Conservation (phyloP, 352 stramenopile genomes). For the Phytopythium mirpurense region DNA sequence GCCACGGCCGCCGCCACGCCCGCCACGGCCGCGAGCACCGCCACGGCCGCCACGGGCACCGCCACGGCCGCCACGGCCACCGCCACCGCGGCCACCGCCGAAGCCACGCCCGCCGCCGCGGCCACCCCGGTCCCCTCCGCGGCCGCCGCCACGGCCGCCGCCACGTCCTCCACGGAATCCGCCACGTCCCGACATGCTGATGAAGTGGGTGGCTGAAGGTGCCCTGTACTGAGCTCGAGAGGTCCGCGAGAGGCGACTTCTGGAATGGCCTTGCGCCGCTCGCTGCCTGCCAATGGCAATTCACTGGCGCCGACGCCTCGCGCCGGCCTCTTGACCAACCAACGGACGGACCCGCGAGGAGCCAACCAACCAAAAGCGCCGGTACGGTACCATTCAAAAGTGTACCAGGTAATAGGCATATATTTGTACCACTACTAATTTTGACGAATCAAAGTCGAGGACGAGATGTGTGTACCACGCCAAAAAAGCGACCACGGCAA, state of each 20-base stretch:
- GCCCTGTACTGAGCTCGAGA: conserved; percentile 1
- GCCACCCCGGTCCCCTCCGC: conserved; percentile 46
- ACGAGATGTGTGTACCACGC: not conserved
- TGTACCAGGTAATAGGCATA: not conserved
- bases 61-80: conserved; percentile 32
- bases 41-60: conserved; percentile 33
- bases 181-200: conserved; percentile 56
- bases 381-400: not conserved
- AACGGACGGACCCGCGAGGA: not conserved
- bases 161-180: conserved; percentile 62
- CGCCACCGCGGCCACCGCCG: conserved; percentile 35
- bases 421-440: not conserved
- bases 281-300: not conserved
- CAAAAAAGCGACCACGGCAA: too few species aligned
- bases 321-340: conserved; percentile 4
- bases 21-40: conserved; percentile 32
- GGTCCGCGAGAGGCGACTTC: conserved; percentile 5
- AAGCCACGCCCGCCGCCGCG: conserved; percentile 38
- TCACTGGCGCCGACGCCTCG: conserved; percentile 1
- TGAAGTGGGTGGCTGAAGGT: not conserved
- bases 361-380: conserved; percentile 7
- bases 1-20: conserved; percentile 55
- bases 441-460: not conserved
- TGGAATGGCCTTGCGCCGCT: conserved; percentile 3
- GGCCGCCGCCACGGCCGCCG: conserved; percentile 40